Evolutionary conservation across 176 grass and related monocot species (phyloP), one percentile per base, ranked within the genome.

Genomic region (Lolium rigidum): DNA sequence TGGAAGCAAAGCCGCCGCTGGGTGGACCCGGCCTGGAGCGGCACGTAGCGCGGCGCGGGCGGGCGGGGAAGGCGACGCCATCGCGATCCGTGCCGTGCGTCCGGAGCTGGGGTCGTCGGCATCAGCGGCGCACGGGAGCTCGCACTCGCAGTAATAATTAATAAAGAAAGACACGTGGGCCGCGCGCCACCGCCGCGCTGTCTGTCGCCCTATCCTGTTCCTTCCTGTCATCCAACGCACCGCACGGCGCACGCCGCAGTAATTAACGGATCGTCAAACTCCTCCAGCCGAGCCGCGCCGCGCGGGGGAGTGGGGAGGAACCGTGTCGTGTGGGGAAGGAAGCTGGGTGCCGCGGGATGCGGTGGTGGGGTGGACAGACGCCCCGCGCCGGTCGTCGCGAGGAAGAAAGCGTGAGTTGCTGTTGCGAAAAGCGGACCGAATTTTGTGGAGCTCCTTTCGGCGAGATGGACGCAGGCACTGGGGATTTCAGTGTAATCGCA

Each of bases 111-210:
- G 81, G 89, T 41, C 31, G 31, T 35, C 84, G 75, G 62, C 89
- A 43, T 74, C 74, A 76, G 80, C 73, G 44, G 66, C 76, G 81
- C 89, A 91, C 60, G 85, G 76, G 69, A 35, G 31, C 31, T 35
- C 31, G 31, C 31, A 35, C 31, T 35, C 31, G 31, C 31, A 35
- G 31, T 35, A 35, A 35, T 35, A 35, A 35, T 35, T 1, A 35
- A 35, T 35, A 70, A 82, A 86, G 87, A 61, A 75, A 60, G 85
- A 80, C 81, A 87, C 89, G 85, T 87, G 89, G 85, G 59, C 70
- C 78, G 87, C 88, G 6, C 6, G 46, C 46, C 46, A 43, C 41
- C 41, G 4, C 41, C 41, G 41, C 41, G 41, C 41, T 43, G 41
- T 43, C 41, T 35, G 31, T 35, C 31, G 31, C 41, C 41, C 41